A percentile compares a stretch with the other conserved stretches of the same genome.
Evolutionary conservation across 805 yeast species (phyloP).

Genomic region (Kazachstania bromeliacearum): DNA sequence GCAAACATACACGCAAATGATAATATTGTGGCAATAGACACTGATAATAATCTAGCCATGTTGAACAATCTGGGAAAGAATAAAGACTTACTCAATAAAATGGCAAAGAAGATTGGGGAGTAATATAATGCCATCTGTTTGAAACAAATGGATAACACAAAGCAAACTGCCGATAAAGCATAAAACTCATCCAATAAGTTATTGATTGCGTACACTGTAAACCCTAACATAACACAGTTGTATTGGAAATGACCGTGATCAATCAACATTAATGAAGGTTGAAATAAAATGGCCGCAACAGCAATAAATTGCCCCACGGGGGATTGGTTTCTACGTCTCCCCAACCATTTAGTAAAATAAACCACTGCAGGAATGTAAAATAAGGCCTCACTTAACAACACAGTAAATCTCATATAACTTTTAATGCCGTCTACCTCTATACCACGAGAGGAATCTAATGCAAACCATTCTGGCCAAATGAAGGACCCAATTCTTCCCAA

Average conservation of each 20-base stretch:
- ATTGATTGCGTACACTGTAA: slow-evolving; percentile 58
- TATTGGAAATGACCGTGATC: slow-evolving; percentile 98
- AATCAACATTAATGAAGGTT: slow-evolving; percentile 71
- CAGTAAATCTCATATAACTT: slow-evolving; percentile 78
- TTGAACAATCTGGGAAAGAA: slow-evolving; percentile 36
- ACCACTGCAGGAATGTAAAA: slow-evolving; percentile 75
- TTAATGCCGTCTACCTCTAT: slow-evolving; percentile 53
- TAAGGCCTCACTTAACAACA: slow-evolving; percentile 61
- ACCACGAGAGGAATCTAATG: slow-evolving; percentile 64
- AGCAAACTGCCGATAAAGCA: slow-evolving; percentile 63
- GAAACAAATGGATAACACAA: slow-evolving; percentile 69
- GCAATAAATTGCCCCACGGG: slow-evolving; percentile 70
- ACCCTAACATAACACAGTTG: slow-evolving; percentile 89
- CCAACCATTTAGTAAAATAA: slow-evolving; percentile 60
- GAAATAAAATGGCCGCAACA: slow-evolving; percentile 70
- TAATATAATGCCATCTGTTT: slow-evolving; percentile 95
- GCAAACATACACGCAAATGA: slow-evolving; percentile 43
- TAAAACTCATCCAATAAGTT: slow-evolving; percentile 56
- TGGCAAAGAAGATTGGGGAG: slow-evolving; percentile 80
- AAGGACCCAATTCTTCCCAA: slow-evolving; percentile 64
- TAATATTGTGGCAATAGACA: slow-evolving; percentile 53
- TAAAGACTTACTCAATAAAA: slow-evolving; percentile 49
- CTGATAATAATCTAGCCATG: slow-evolving; percentile 46
- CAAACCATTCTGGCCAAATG: slow-evolving; percentile 68
- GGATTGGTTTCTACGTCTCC: slow-evolving; percentile 46